Base-by-base conservation (phyloP, 2,329 filamentous ascomycete species). In the Diaporthe aspalathi region DNA sequence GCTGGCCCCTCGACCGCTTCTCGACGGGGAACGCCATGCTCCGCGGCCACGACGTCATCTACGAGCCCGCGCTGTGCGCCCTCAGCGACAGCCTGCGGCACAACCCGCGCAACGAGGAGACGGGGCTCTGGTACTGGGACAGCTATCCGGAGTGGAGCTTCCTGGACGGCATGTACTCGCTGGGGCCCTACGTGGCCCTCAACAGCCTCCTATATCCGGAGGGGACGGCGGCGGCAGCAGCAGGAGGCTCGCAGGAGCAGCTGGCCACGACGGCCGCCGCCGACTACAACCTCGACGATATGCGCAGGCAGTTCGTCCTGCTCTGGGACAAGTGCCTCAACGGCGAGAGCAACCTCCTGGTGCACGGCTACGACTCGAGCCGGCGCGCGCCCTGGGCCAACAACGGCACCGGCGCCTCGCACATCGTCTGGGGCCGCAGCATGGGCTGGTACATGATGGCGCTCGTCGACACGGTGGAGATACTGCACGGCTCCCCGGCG, bases 361-460 rank as follows among this genome's bases (percentile, higher is more conserved):
- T 84, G 1, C 87, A 89, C 71, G 86, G 86, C 22, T 89, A 87
- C 73, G 87, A 89, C 70, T 81, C 82, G 20, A 80, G 79, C 22
- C 83, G 81, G 71, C 80, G 75, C 16, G 84, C 86, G 27, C 76
- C 81, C 1, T 88, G 87, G 86, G 86, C 86, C 0, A 78, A 85
- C 71, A 78, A 2, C 6, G 9, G 80, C 0, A 73, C 77, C 4
- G 86, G 86, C 5, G 84, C 84, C 1, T 83, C 83, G 70, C 85
- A 84, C 0, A 76, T 84, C 17, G 85, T 87, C n/a, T 89, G 87
- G 87, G 81, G 81, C 29, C 79, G 87, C 16, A 81, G 84, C 27
- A 75, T 86, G 16, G 86, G 80, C 82, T 78, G 38, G 74, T 79
- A 78, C 68, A 74, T 76, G 69, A 78, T 79, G 76, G 77, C 73